Percentiles rank a stretch among this genome's conserved stretches.
phyloP scores from a whole-genome alignment of 352 stramenopile genomes.

The Phytophthora constricta region DNA sequence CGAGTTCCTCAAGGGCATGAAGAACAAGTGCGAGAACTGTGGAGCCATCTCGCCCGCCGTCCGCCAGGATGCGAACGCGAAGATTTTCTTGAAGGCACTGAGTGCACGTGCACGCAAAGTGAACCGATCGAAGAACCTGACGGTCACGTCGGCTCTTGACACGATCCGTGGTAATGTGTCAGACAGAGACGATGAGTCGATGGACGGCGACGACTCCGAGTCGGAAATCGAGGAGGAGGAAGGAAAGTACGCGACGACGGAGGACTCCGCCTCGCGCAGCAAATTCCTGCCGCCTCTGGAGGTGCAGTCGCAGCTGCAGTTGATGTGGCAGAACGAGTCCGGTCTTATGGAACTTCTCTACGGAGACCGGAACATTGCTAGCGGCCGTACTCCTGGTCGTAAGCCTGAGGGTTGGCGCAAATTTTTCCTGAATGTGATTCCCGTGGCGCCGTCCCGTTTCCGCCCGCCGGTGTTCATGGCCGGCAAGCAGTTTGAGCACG shows the following conservation, averaged over 20 bases:
- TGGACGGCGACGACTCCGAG: conserved; percentile 60
- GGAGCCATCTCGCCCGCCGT: conserved; percentile 94
- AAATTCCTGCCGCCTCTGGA: conserved; percentile 96
- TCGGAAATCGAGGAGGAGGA: conserved; percentile 86
- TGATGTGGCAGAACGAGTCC: conserved; percentile 95
- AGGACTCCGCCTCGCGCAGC: conserved; percentile 76
- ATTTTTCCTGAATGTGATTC: conserved; percentile 98
- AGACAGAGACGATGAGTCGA: conserved; percentile 46
- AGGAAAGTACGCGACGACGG: conserved; percentile 57
- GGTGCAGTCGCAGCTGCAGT: conserved; percentile 94
- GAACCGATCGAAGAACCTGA: conserved; percentile 86
- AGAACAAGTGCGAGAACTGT: conserved; percentile 97
- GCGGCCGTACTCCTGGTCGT: conserved; percentile 47
- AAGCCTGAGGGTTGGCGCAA: conserved; percentile 89
- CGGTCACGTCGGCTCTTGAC: conserved; percentile 81
- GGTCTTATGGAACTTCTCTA: conserved; percentile 94
- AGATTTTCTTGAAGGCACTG: conserved; percentile 96
- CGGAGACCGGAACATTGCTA: conserved; percentile 81
- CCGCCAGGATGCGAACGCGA: conserved; percentile 97
- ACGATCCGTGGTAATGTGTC: conserved; percentile 80
- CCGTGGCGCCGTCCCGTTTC: conserved; percentile 97
- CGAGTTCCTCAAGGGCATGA: conserved; percentile 94
- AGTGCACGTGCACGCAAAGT: conserved; percentile 82
- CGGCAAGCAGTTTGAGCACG: conserved; percentile 97
- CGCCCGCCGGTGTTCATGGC: conserved; percentile 97